Percentiles rank a stretch among this genome's conserved stretches.
Evolutionary conservation across 306 rosid genomes (phyloP).

Genomic region (Casuarina cunninghamiana): DNA sequence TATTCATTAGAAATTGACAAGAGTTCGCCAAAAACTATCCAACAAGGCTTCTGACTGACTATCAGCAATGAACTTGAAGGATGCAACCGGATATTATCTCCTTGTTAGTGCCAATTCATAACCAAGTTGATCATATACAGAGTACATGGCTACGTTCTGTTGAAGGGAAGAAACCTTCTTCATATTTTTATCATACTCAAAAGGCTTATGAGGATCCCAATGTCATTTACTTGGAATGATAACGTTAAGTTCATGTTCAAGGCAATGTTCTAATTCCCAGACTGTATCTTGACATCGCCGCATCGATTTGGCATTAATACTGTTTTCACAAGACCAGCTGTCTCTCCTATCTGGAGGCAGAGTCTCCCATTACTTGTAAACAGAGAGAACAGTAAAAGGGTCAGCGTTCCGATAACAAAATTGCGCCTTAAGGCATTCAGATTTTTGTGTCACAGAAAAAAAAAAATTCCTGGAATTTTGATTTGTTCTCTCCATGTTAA

Average conservation of each 20-base stretch:
- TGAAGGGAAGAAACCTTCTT: slow-evolving; percentile 71
- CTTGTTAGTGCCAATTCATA: slow-evolving; percentile 80
- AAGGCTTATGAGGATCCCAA: slow-evolving; percentile 62
- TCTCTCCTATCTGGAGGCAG: slow-evolving; percentile 52
- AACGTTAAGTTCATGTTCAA: slow-evolving; percentile 58
- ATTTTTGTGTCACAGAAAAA: slow-evolving; percentile 42
- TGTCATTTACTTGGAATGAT: slow-evolving; percentile 65
- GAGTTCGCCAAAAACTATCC: slow-evolving; percentile 90
- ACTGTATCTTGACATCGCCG: slow-evolving; percentile 85
- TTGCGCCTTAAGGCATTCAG: slow-evolving; percentile 79
- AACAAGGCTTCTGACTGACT: slow-evolving; percentile 73
- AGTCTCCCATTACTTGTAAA: slow-evolving; percentile 80
- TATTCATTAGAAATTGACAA: slow-evolving; percentile 66
- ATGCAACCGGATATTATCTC: slow-evolving; percentile 74
- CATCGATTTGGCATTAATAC: slow-evolving; percentile 91
- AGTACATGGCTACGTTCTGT: slow-evolving; percentile 91
- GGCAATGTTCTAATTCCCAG: slow-evolving; percentile 70
- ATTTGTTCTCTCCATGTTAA: not conserved
- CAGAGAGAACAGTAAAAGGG: slow-evolving; percentile 89
- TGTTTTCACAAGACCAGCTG: slow-evolving; percentile 91
- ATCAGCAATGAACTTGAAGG: slow-evolving; percentile 88
- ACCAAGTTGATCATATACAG: slow-evolving; percentile 77
- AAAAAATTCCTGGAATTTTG: not conserved
- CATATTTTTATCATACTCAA: slow-evolving; percentile 48
- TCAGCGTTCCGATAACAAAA: slow-evolving; percentile 92